Evolutionary conservation across 2,329 filamentous ascomycete species (phyloP), one percentile per base, ranked within the genome.

Genomic region (Acephala macrosclerotiorum): DNA sequence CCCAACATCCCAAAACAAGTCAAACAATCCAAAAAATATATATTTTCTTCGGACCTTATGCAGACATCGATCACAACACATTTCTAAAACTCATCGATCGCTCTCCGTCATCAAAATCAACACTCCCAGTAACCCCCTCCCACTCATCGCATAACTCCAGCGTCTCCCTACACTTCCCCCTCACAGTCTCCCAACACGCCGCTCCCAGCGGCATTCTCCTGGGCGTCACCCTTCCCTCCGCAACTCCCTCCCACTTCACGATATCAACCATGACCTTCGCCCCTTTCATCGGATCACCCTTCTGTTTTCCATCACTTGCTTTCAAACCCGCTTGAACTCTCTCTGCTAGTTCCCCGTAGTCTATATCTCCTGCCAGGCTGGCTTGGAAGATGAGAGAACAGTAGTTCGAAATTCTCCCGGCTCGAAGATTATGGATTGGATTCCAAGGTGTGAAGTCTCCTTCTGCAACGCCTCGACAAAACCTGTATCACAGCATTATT

Each of bases 211-310:
- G 35, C 35, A 66, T 16, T 25, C 59, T 66, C 35, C 53, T 33
- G 33, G 45, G 47, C 42, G 45, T 56, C 49, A 11, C 22, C 29
- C 26, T 61, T 49, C 63, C 66, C 29, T 58, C 57, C 6, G 66
- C 68, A 40, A 67, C 51, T 35, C 63, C 63, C 45, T 63, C 66
- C 4, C 61, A 63, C 25, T 56, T 68, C 58, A 65, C 58, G 7
- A 58, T 22, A 58, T 65, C 58, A 56, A 60, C 38, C 22, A 65
- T 62, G 2, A 58, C 38, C 14, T 25, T 58, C 2, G 55, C 53
- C 7, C n/a, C 59, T 20, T 62, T 61, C 45, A 45, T 56, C 8
- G 55, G 26, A 56, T 66, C 58, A 9, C 58, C 51, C 4, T 42
- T 53, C 53, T 61, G 53, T 25, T 45, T 49, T 25, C 58, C 33